Evolutionary conservation across 2,329 filamentous ascomycete genomes (phyloP).

Genomic region (Xylaria hypoxylon): DNA sequence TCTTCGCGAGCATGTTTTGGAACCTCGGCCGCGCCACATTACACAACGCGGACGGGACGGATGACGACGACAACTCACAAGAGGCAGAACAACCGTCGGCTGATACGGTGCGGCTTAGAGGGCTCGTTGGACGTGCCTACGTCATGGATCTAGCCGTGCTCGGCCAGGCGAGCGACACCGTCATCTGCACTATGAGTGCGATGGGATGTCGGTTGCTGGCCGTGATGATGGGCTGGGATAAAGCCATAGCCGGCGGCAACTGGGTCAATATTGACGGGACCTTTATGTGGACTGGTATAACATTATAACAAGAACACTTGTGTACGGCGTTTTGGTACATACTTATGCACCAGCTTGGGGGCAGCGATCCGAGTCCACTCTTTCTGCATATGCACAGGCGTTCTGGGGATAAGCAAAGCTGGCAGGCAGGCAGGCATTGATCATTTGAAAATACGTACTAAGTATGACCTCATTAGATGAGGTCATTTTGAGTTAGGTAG

Average conservation of each 20-base stretch:
- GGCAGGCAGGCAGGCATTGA: slow-evolving; percentile 10
- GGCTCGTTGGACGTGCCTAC: slow-evolving; percentile 83
- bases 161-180: slow-evolving; percentile 72
- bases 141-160: slow-evolving; percentile 83
- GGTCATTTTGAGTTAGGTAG: neutral
- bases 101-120: slow-evolving; percentile 74
- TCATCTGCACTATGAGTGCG: slow-evolving; percentile 82
- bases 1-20: slow-evolving; percentile 86
- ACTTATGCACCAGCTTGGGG: slow-evolving; percentile 3
- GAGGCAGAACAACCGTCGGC: slow-evolving; percentile 55
- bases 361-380: slow-evolving; percentile 4
- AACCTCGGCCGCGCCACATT: slow-evolving; percentile 69
- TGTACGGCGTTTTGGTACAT: slow-evolving; percentile 29
- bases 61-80: slow-evolving; percentile 51
- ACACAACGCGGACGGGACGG: slow-evolving; percentile 54
- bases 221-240: slow-evolving; percentile 90
- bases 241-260: slow-evolving; percentile 66
- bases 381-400: slow-evolving; percentile 33
- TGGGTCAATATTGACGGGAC: slow-evolving; percentile 87
- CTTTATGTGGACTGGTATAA: slow-evolving; percentile 67
- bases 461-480: neutral
- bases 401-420: slow-evolving; percentile 26
- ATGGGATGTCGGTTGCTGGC: slow-evolving; percentile 79
- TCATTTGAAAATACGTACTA: slow-evolving; percentile 13
- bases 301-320: slow-evolving; percentile 24